Conservation (phyloP, 2,329 filamentous ascomycete species). For the Fusarium pilosicola region DNA sequence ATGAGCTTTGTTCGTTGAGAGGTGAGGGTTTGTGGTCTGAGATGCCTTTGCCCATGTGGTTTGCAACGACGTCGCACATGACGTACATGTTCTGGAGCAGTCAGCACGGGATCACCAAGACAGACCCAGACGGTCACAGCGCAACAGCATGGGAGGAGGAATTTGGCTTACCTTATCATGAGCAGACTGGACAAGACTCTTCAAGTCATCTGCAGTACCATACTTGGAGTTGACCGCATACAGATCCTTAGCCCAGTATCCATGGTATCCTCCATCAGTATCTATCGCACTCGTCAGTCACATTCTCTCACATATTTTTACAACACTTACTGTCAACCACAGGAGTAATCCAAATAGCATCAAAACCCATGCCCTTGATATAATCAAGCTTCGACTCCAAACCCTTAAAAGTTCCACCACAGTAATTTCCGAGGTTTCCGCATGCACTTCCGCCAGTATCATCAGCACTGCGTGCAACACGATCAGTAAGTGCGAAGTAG, state of each 20-base stretch:
- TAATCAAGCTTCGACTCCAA: slow-evolving; percentile 70
- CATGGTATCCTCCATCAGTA: slow-evolving; percentile 29
- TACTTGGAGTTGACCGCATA: slow-evolving; percentile 30
- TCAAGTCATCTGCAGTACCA: slow-evolving; percentile 19
- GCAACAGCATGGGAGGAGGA: accelerated
- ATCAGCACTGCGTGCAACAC: slow-evolving; percentile 58
- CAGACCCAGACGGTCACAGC: not conserved
- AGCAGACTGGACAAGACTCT: slow-evolving; percentile 23
- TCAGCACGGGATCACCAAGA: not conserved
- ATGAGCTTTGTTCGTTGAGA: slow-evolving; percentile 55
- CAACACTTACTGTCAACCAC: slow-evolving; percentile 56
- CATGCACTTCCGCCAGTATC: slow-evolving; percentile 58
- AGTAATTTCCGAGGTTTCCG: slow-evolving; percentile 59
- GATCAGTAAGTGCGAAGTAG: slow-evolving; percentile 68
- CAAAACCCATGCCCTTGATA: slow-evolving; percentile 69
- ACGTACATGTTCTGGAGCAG: slow-evolving; percentile 55
- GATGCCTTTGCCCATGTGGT: slow-evolving; percentile 66
- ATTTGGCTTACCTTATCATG: slow-evolving; percentile 21
- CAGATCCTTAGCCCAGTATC: slow-evolving; percentile 32
- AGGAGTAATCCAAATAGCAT: slow-evolving; percentile 68
- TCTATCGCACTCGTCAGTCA: not conserved
- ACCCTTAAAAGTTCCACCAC: slow-evolving; percentile 69
- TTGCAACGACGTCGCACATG: slow-evolving; percentile 71
- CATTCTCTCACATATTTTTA: accelerated
- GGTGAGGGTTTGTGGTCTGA: slow-evolving; percentile 53